phyloP scores from a whole-genome alignment of 768 basidiomycete species.

The Steccherinum ochraceum region DNA sequence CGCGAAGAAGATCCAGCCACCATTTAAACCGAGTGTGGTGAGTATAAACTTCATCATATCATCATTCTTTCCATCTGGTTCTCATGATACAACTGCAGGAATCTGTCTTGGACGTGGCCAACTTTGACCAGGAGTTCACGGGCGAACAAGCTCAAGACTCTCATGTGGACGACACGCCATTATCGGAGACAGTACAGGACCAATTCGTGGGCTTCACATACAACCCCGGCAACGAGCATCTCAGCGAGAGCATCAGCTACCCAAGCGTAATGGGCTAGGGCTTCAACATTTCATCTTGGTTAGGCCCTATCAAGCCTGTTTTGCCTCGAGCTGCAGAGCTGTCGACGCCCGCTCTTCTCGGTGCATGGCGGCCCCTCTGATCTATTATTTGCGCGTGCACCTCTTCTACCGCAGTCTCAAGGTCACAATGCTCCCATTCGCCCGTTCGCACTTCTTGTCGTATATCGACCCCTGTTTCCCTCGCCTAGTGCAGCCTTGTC shows the following conservation, averaged over 20 bases:
- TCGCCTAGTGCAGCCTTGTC: too few species aligned
- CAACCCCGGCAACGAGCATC: slow-evolving; percentile 77
- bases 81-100: slow-evolving; percentile 42
- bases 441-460: too few species aligned
- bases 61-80: not conserved
- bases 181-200: slow-evolving; percentile 95
- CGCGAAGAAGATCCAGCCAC: slow-evolving; percentile 93
- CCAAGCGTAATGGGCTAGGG: slow-evolving; percentile 21
- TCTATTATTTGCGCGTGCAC: too few species aligned
- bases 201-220: slow-evolving; percentile 92
- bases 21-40: slow-evolving; percentile 96
- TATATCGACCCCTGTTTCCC: too few species aligned
- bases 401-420: too few species aligned
- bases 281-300: too few species aligned
- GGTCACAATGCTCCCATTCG: too few species aligned
- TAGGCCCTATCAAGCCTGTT: too few species aligned
- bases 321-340: too few species aligned
- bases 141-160: slow-evolving; percentile 93
- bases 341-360: too few species aligned
- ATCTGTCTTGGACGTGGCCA: slow-evolving; percentile 89
- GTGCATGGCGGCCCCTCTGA: too few species aligned
- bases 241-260: slow-evolving; percentile 79
- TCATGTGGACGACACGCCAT: slow-evolving; percentile 86
- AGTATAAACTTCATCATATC: too few species aligned
- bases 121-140: slow-evolving; percentile 98